Percentiles rank a stretch among this genome's conserved stretches.
These are phyloP conservation scores for Zygosaccharomyces kombuchaensis DNA, from an alignment of 805 yeast genomes.

Conservation along the genomic window DNA sequence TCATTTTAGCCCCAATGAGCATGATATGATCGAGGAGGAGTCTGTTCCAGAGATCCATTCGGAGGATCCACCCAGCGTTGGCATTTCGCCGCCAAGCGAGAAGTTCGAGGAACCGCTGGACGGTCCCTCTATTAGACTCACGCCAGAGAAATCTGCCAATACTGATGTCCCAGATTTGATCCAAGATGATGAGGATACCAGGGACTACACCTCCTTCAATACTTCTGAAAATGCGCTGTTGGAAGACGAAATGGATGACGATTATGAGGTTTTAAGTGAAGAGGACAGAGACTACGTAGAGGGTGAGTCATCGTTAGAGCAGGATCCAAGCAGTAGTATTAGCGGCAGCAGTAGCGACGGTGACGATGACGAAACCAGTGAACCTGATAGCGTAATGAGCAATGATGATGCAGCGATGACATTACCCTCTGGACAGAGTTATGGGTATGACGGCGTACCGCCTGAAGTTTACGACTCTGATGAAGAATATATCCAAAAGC, in stretches of 20 bases:
- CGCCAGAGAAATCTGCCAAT: constrained; percentile 17
- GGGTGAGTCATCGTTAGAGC: constrained; percentile 18
- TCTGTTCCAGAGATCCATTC: not conserved
- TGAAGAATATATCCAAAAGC: constrained; percentile 22
- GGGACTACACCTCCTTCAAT: constrained; percentile 29
- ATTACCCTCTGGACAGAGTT: constrained; percentile 1
- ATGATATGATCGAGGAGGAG: constrained; percentile 5
- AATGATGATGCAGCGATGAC: constrained; percentile 4
- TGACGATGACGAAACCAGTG: constrained; percentile 12
- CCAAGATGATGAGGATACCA: constrained; percentile 64
- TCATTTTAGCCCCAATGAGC: not conserved
- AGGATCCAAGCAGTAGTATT: constrained; percentile 4
- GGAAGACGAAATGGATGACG: constrained; percentile 28
- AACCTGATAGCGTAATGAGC: constrained; percentile 14
- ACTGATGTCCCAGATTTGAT: constrained; percentile 59
- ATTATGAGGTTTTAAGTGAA: constrained; percentile 20
- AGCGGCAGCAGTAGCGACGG: constrained; percentile 15
- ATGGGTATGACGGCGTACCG: constrained; percentile 15
- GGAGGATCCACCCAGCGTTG: not conserved
- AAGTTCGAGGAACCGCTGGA: constrained; percentile 9
- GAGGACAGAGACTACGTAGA: constrained; percentile 36
- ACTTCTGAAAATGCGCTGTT: constrained; percentile 33
- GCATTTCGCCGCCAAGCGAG: not conserved
- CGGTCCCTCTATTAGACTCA: constrained; percentile 14
- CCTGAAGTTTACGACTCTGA: constrained; percentile 24